A percentile compares a stretch with the other conserved stretches of the same genome.
These are phyloP conservation scores for Sphagnum contortum DNA, from an alignment of 225 moss, liverwort and hornwort genomes.

Conservation along the genomic window DNA sequence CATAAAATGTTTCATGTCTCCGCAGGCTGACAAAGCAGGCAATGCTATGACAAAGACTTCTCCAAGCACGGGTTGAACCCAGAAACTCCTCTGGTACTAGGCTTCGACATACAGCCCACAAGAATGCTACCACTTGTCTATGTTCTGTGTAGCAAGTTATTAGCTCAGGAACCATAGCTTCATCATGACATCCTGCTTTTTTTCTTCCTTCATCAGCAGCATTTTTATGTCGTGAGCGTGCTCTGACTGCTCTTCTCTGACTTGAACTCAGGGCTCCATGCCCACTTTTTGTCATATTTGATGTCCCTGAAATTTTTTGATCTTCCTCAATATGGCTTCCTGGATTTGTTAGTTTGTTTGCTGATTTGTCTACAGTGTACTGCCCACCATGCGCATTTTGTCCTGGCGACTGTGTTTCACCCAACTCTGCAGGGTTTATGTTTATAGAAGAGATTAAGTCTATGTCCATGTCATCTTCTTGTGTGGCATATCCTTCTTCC, in stretches of 20 bases:
- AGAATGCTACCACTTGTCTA: constrained; percentile 67
- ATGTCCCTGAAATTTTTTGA: too few relatives aligned
- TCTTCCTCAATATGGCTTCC: too few relatives aligned
- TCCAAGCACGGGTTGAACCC: constrained; percentile 48
- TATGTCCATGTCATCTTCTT: constrained; percentile 18
- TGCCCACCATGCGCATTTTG: too few relatives aligned
- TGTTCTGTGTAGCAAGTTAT: constrained; percentile 62
- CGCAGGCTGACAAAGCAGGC: constrained; percentile 80
- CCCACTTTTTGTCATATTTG: too few relatives aligned
- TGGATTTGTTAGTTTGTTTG: too few relatives aligned
- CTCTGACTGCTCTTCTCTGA: too few relatives aligned
- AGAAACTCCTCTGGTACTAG: constrained; percentile 67
- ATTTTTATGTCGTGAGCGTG: too few relatives aligned
- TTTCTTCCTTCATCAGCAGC: not conserved
- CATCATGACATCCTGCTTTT: constrained; percentile 13
- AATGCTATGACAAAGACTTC: constrained; percentile 69
- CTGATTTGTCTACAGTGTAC: too few relatives aligned
- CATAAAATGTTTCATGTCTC: constrained; percentile 65
- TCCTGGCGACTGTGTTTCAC: too few relatives aligned
- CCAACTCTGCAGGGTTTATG: constrained; percentile 5
- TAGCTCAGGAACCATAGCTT: constrained; percentile 29
- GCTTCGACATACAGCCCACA: constrained; percentile 87
- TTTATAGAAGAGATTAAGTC: constrained; percentile 5
- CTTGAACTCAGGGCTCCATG: too few relatives aligned
- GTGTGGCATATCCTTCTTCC: constrained; percentile 28